Evolutionary conservation across 1,284 basidiomycete genomes (phyloP), one percentile per base, ranked within the genome.

Genomic region (Heliocybe sulcata): DNA sequence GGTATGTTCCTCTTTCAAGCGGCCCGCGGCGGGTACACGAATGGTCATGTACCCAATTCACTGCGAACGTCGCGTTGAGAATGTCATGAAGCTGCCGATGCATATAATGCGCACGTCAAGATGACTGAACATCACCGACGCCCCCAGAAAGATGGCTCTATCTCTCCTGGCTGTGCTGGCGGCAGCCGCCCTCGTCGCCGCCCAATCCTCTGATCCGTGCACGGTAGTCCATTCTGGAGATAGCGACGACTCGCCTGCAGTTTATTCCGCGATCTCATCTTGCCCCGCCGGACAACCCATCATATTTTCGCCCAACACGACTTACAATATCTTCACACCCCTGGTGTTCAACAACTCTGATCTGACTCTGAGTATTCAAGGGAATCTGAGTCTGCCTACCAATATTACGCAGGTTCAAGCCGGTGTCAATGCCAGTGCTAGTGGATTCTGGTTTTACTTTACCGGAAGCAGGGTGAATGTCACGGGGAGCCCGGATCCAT

Each of bases 391-490:
- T 2, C 81, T 80, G 59, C 80, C 81, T 0, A 67, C 63, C 6
- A 73, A 79, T 67, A 77, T 85, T 55, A 55, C 76, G n/a, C 71
- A 74, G 3, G 70, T 83, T 31, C 82, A 85, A 71, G 71, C 33
- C 22, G 38, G 3, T 23, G 52, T 53, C 14, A 45, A 26, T 25
- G 23, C 35, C 14, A 42, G 20, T 14, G 79, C 80, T 48, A 45
- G 19, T 14, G 52, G 52, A n/a, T 25, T n/a, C 19, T 53, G 38
- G 35, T 73, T 83, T 51, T 59, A 75, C 0, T 68, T 64, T 1
- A 77, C 77, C 11, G 81, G 82, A 4, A 76, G 64, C 29, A 84
- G 83, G 54, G 79, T 84, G 50, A 84, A 80, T 10, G 64, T 85
- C 6, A 69, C 77, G 25, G 81, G 82, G 1, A 76, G 75, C 19